Conservation (phyloP, 192 early-diverging fungal species). For the Backusella tuberculispora region DNA sequence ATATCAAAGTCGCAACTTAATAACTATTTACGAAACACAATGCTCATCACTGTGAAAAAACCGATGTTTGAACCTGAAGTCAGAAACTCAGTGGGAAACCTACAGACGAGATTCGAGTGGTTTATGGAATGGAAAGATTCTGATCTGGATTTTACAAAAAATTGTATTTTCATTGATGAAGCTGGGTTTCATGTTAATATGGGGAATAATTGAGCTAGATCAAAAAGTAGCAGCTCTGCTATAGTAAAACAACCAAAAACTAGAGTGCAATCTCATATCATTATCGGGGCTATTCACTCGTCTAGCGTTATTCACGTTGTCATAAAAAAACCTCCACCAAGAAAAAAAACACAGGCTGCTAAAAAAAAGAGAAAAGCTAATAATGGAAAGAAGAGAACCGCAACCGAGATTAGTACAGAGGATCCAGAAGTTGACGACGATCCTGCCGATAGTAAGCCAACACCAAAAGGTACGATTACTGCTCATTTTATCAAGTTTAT, state of each 20-base stretch:
- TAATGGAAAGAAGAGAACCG: conserved; percentile 14
- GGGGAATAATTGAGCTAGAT: neutral
- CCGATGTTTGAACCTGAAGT: neutral
- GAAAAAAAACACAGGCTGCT: neutral
- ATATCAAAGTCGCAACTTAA: no score
- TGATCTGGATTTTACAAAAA: neutral
- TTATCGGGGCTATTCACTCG: neutral
- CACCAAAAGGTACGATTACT: conserved; percentile 13
- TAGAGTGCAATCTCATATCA: neutral
- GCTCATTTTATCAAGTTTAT: conserved; percentile 20
- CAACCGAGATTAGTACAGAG: no score
- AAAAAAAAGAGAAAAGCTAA: conserved; percentile 4
- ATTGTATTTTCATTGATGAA: no score
- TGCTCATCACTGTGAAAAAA: neutral
- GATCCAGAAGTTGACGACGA: conserved; percentile 16
- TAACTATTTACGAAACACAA: no score
- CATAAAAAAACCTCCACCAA: no score
- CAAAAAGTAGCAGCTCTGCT: no score
- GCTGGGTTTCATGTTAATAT: no score
- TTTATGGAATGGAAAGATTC: neutral
- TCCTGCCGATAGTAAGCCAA: conserved; percentile 7
- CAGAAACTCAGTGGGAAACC: neutral
- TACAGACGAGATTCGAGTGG: neutral
- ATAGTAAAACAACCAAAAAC: conserved; percentile 10
- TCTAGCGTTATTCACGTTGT: neutral